Percentiles rank a stretch among this genome's conserved stretches.
phyloP scores from a whole-genome alignment of 106 monocot genomes.

The Hemerocallis citrina region DNA sequence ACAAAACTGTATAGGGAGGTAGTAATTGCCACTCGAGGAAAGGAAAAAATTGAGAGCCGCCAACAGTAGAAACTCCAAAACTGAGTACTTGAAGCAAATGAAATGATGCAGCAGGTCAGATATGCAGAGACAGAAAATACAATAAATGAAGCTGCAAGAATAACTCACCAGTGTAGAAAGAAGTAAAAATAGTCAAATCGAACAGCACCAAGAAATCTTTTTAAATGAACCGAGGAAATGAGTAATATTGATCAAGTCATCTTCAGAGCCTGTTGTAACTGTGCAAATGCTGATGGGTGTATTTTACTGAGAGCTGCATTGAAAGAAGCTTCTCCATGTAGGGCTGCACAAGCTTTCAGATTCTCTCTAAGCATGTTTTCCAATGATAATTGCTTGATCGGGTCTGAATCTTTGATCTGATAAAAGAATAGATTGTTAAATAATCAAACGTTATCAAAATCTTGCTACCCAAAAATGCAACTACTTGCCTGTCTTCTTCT shows the following conservation, averaged over 20 bases:
- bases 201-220: background rate
- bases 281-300: conserved; percentile 90
- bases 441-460: background rate
- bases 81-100: conserved; percentile 10
- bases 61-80: conserved; percentile 13
- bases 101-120: background rate
- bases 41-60: background rate
- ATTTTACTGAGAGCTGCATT: conserved; percentile 82
- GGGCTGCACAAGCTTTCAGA: conserved; percentile 68
- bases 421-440: background rate
- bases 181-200: background rate
- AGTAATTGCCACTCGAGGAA: conserved; percentile 4
- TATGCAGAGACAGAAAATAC: background rate
- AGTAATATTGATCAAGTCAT: conserved; percentile 28
- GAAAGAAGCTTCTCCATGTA: conserved; percentile 79
- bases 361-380: conserved; percentile 77
- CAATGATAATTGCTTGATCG: conserved; percentile 76
- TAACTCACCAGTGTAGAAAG: conserved; percentile 7
- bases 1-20: conserved; percentile 6
- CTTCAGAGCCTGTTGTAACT: conserved; percentile 82
- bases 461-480: background rate
- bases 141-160: background rate
- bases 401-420: conserved; percentile 92
- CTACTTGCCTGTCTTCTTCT: conserved; percentile 61
- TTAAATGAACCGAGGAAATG: conserved; percentile 8